phyloP scores from a whole-genome alignment of 371 early-diverging fungal genomes.

The Apophysomyces ossiformis region DNA sequence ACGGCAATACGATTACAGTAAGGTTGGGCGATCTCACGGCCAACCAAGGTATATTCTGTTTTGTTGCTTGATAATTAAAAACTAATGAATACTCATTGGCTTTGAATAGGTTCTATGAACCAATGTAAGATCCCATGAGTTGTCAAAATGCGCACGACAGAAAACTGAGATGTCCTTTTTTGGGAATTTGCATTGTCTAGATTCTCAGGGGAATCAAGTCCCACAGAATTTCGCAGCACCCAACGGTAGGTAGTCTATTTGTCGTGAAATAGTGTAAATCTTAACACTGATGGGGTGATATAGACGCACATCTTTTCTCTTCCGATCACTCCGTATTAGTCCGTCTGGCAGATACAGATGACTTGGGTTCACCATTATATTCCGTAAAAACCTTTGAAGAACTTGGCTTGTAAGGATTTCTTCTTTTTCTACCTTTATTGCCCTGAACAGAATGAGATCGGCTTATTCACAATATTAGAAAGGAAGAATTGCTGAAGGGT shows the following conservation, averaged over 20 bases:
- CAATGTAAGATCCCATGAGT: too few species aligned
- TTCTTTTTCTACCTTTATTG: too few species aligned
- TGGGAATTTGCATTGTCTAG: too few species aligned
- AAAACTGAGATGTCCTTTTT: too few species aligned
- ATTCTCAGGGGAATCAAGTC: too few species aligned
- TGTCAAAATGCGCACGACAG: too few species aligned
- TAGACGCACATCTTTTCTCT: conserved; percentile 49
- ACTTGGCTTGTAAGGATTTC: conserved; percentile 64
- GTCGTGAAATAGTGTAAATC: background rate
- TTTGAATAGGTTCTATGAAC: background rate
- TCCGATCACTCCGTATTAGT: conserved; percentile 78
- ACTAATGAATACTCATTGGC: background rate
- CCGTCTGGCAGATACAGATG: conserved; percentile 69
- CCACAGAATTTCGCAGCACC: too few species aligned
- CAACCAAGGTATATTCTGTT: conserved; percentile 20
- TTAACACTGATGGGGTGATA: conserved; percentile 29
- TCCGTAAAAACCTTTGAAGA: conserved; percentile 82
- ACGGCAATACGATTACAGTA: conserved; percentile 31
- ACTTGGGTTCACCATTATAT: conserved; percentile 78
- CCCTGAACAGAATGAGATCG: too few species aligned
- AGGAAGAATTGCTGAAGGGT: conserved; percentile 85
- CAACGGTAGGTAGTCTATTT: too few species aligned
- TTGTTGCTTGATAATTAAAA: background rate
- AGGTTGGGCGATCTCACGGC: conserved; percentile 41
- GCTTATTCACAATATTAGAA: conserved; percentile 23